Percentiles rank a stretch among this genome's conserved stretches.
phyloP scores from a whole-genome alignment of 805 yeast species.

The Saccharomyces paradoxus region DNA sequence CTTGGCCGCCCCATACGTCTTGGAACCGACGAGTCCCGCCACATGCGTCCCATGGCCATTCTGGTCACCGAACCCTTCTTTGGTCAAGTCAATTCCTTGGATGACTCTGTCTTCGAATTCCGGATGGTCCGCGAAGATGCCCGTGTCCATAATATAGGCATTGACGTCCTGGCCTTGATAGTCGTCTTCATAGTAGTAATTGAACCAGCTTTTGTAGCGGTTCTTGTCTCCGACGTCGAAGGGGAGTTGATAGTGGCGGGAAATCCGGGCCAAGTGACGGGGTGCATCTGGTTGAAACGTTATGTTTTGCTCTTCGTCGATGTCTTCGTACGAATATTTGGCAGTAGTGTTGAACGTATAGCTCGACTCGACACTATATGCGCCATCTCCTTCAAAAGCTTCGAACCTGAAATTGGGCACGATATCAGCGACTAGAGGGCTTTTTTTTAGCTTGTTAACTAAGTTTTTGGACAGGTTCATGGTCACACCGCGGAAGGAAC shows the following conservation, averaged over 20 bases:
- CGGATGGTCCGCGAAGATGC: slow-evolving; percentile 54
- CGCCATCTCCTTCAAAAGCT: slow-evolving; percentile 40
- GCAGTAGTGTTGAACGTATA: background rate
- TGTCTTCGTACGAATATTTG: slow-evolving; percentile 1
- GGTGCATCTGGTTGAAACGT: slow-evolving; percentile 43
- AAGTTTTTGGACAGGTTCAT: slow-evolving; percentile 49
- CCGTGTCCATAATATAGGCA: slow-evolving; percentile 80
- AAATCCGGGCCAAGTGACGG: slow-evolving; percentile 57
- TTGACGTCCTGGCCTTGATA: slow-evolving; percentile 51
- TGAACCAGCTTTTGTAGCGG: slow-evolving; percentile 21
- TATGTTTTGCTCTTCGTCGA: background rate
- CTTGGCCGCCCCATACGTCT: slow-evolving; percentile 77
- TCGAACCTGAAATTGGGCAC: slow-evolving; percentile 57
- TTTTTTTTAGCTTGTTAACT: slow-evolving; percentile 40
- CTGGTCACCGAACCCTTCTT: slow-evolving; percentile 55
- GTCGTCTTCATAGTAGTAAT: slow-evolving; percentile 42
- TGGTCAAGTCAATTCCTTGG: slow-evolving; percentile 54
- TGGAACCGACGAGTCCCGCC: slow-evolving; percentile 80
- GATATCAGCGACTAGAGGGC: slow-evolving; percentile 60
- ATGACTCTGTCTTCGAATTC: slow-evolving; percentile 56
- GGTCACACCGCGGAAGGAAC: slow-evolving; percentile 61
- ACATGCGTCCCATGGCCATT: slow-evolving; percentile 92
- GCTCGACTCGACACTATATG: background rate
- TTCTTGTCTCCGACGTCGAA: slow-evolving; percentile 13
- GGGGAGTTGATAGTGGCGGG: slow-evolving; percentile 39